Conservation (phyloP, 2,329 filamentous ascomycete species). For the Aspergillus sp. region DNA sequence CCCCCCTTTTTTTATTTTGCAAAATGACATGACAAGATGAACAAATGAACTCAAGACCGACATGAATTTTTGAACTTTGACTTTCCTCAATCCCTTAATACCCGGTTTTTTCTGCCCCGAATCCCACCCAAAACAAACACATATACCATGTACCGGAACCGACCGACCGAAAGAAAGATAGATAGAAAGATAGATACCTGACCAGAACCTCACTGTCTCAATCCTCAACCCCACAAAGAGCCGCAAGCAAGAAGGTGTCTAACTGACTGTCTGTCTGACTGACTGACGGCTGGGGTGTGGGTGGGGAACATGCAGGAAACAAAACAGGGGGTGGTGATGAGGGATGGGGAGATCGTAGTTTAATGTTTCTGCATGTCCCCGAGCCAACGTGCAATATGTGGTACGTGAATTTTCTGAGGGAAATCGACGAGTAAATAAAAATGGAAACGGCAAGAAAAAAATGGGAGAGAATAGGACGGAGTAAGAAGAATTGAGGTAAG, state of each 20-base stretch:
- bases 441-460: background rate
- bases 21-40: background rate
- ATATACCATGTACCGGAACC: background rate
- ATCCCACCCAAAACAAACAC: background rate
- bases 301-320: background rate
- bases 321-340: background rate
- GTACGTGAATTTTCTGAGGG: too few relatives aligned
- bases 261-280: background rate
- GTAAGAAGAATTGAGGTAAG: background rate
- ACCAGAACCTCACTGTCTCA: conserved; percentile 3
- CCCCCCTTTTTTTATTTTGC: background rate
- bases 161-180: background rate
- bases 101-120: background rate
- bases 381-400: too few relatives aligned
- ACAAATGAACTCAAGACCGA: background rate
- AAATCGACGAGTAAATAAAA: background rate
- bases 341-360: background rate
- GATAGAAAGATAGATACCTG: background rate
- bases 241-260: background rate
- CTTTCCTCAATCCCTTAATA: background rate
- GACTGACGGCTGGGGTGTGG: background rate
- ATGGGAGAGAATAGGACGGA: background rate
- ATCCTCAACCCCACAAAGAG: background rate
- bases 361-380: background rate
- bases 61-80: too few relatives aligned